Evolutionary conservation across 495 filamentous ascomycete genomes (phyloP), one percentile per base, ranked within the genome.

Genomic region (Saxophila tyrrhenica): DNA sequence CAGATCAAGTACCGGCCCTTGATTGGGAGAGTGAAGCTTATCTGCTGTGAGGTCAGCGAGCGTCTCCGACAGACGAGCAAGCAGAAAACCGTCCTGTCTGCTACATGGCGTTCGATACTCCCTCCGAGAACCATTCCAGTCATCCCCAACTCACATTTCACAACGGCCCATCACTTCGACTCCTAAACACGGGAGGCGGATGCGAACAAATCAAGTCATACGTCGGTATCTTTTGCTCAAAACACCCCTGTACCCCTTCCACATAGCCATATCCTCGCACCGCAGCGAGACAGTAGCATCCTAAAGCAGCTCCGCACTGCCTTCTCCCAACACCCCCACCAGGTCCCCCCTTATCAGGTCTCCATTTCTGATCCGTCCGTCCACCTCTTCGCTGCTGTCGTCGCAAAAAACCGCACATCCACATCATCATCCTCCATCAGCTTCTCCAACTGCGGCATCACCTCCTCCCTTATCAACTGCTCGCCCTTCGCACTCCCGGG

Each of bases 351-450:
- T 35, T 35, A 13, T 13, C 29, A 57, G 35, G 35, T 38, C 55
- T 53, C 51, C 55, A 57, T 57, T n/a, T 39, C 55, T 19, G 38
- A 32, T 10, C 39, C 25, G 24, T 60, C 57, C 39, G 25, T 50
- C 61, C 61, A 69, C 19, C 55, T 48, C 58, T 67, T 65, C 51
- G 78, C 73, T 46, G 84, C 84, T 62, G 79, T 84, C 48, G 81
- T 83, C 53, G 92, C 94, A 66, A 94, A 98, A 70, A 89, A 98
- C 63, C 92, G 80, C 62, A 98, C 92, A 73, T 98, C 92, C 59
- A 96, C 90, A 75, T 98, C 92, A 45, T 94, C 88, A 65, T 98
- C 92, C 70, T 84, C 82, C 73, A 94, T 87, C 59, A 98, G 73
- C 72, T 96, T 98, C 73, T 94, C 88, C 64, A 98, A 67, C 66